A percentile compares a stretch with the other conserved stretches of the same genome.
phyloP scores from a whole-genome alignment of 768 basidiomycete species.

The Russula vinacea region DNA sequence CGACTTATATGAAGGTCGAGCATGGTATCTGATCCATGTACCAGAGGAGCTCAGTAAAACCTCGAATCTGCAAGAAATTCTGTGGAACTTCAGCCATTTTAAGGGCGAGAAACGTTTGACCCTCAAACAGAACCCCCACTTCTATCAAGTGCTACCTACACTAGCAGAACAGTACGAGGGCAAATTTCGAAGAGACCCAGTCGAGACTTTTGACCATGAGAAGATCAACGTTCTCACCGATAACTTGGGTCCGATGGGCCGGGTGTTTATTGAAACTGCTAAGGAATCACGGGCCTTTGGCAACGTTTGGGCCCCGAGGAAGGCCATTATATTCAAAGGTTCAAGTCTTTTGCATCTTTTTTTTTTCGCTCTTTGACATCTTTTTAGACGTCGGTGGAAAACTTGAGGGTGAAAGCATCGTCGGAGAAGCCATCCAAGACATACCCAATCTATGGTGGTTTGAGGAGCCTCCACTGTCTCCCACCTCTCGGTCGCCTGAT shows the following conservation, averaged over 20 bases:
- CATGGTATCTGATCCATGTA: not conserved
- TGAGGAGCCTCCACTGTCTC: not conserved
- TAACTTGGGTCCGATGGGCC: not conserved
- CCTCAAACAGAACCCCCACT: slow-evolving; percentile 18
- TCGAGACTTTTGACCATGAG: not conserved
- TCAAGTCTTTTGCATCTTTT: too few relatives aligned
- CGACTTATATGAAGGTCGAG: too few relatives aligned
- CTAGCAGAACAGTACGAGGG: not conserved
- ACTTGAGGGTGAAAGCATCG: not conserved
- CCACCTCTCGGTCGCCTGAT: not conserved
- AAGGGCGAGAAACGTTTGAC: slow-evolving; percentile 7
- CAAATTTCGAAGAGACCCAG: not conserved
- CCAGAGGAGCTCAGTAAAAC: slow-evolving; percentile 12
- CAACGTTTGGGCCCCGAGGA: not conserved
- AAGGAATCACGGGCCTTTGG: slow-evolving; percentile 3
- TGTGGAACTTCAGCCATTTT: slow-evolving; percentile 24
- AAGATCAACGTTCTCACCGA: slow-evolving; percentile 13
- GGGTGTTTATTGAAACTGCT: slow-evolving; percentile 10
- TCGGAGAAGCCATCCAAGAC: not conserved
- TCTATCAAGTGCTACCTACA: slow-evolving; percentile 9
- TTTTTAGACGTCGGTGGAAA: slow-evolving; percentile 1
- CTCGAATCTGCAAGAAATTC: slow-evolving; percentile 5
- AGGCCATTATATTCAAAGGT: slow-evolving; percentile 21
- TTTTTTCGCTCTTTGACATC: not conserved
- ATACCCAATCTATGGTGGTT: not conserved